Conservation (phyloP, 352 stramenopile species). For the Phytopythium cucurbitacearum region DNA sequence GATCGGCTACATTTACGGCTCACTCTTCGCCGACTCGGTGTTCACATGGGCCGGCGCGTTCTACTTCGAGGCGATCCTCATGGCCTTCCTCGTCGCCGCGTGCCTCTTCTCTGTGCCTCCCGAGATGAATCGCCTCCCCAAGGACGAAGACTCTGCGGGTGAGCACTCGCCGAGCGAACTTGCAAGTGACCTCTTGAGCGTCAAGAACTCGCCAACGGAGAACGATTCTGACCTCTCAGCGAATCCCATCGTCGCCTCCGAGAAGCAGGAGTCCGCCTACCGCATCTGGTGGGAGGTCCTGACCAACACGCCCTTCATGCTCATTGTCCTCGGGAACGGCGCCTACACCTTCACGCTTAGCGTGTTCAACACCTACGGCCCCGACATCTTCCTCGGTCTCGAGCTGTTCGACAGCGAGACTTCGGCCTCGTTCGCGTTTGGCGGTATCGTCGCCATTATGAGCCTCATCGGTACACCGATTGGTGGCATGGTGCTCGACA, state of each 20-base stretch:
- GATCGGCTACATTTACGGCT: slow-evolving; percentile 74
- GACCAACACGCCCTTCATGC: slow-evolving; percentile 56
- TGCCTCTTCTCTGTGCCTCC: slow-evolving; percentile 41
- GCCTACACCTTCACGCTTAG: slow-evolving; percentile 75
- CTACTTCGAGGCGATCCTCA: slow-evolving; percentile 76
- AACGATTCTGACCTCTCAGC: slow-evolving; percentile 1
- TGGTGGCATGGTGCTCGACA: slow-evolving; percentile 59
- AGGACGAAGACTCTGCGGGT: slow-evolving; percentile 12
- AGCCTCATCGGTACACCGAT: slow-evolving; percentile 82
- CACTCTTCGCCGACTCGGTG: slow-evolving; percentile 42
- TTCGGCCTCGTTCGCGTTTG: slow-evolving; percentile 71
- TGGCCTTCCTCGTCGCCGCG: slow-evolving; percentile 57
- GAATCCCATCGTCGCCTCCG: slow-evolving; percentile 3
- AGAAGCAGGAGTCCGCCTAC: slow-evolving; percentile 21
- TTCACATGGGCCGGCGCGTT: slow-evolving; percentile 74
- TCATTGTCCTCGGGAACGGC: slow-evolving; percentile 61
- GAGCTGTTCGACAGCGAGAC: slow-evolving; percentile 71
- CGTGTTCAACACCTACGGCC: slow-evolving; percentile 71
- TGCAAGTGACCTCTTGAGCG: slow-evolving; percentile 17
- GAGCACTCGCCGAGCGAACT: slow-evolving; percentile 23
- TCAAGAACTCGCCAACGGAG: slow-evolving; percentile 13
- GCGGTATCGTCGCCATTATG: slow-evolving; percentile 43
- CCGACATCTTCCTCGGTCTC: slow-evolving; percentile 74
- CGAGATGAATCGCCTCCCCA: slow-evolving; percentile 31
- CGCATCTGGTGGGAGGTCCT: slow-evolving; percentile 42